Percentiles rank a stretch among this genome's conserved stretches.
phyloP scores from a whole-genome alignment of 163 green algal genomes.

The Prototheca cutis region DNA sequence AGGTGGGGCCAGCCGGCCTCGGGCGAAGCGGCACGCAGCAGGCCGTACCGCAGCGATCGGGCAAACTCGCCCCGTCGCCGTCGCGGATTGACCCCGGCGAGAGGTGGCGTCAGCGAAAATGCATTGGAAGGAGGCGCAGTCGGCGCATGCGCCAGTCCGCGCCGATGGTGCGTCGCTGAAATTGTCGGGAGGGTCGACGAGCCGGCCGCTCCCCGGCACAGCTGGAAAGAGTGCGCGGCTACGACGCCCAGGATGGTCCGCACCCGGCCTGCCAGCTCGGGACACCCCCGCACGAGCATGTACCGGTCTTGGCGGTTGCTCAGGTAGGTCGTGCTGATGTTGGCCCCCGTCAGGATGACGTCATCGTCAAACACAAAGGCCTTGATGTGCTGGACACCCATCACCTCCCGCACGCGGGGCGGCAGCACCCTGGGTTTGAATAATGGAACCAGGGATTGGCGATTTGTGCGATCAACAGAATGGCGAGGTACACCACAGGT shows the following conservation, averaged over 20 bases:
- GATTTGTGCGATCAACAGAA: no score
- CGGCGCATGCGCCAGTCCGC: no score
- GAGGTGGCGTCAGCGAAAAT: background rate
- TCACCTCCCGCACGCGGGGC: constrained; percentile 23
- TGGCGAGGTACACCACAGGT: no score
- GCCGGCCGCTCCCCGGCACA: no score
- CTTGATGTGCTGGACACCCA: constrained; percentile 35
- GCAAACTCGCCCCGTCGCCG: background rate
- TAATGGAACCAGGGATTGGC: background rate
- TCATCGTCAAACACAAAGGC: constrained; percentile 30
- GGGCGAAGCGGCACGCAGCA: constrained; percentile 2
- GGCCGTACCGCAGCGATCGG: background rate
- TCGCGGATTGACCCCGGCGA: background rate
- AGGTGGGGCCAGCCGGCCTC: background rate
- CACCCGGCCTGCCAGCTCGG: constrained; percentile 11
- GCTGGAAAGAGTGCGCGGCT: constrained; percentile 10
- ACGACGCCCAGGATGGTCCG: background rate
- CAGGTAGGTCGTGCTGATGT: constrained; percentile 28
- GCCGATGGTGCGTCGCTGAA: no score
- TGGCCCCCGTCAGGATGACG: constrained; percentile 30
- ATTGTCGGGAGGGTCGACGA: no score
- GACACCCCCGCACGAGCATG: constrained; percentile 3
- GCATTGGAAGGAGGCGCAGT: no score
- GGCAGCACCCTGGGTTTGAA: constrained; percentile 20
- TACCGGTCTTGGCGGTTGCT: constrained; percentile 21